These are phyloP conservation scores for Fusarium sp. DNA, from an alignment of 2,329 filamentous ascomycete genomes.

Conservation along the genomic window DNA sequence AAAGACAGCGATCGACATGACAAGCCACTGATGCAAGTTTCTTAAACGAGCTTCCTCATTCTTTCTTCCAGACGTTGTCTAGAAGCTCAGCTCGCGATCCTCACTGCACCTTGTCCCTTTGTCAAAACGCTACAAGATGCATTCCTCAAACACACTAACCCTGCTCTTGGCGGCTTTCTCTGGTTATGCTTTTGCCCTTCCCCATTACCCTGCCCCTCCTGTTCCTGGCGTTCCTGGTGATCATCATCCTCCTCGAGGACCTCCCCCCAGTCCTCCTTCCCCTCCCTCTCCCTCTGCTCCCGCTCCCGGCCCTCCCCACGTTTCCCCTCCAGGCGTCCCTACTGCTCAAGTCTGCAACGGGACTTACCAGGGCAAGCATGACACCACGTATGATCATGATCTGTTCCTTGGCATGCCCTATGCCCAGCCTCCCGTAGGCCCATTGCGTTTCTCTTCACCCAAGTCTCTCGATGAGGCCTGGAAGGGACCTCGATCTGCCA, in stretches of 20 bases:
- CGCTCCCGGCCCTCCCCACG: not conserved
- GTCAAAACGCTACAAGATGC: conserved; percentile 14
- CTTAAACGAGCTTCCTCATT: not conserved
- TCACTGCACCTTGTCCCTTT: not conserved
- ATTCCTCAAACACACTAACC: conserved; percentile 17
- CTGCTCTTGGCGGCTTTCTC: conserved; percentile 26
- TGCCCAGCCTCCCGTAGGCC: conserved; percentile 53
- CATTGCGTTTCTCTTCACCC: conserved; percentile 63
- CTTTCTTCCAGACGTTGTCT: conserved; percentile 2
- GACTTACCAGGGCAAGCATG: conserved; percentile 29
- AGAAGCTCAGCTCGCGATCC: not conserved
- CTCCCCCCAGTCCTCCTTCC: not conserved
- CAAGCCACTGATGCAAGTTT: conserved; percentile 1
- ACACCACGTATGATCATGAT: conserved; percentile 24
- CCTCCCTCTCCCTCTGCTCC: not conserved
- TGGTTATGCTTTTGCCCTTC: conserved; percentile 3
- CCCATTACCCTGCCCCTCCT: not conserved
- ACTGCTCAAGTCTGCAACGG: conserved; percentile 17
- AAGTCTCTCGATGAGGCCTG: conserved; percentile 59
- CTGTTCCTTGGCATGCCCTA: conserved; percentile 33
- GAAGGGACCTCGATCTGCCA: conserved; percentile 54
- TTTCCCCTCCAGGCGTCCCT: not conserved
- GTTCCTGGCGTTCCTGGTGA: not conserved
- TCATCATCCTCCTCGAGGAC: not conserved
- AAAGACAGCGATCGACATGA: conserved; percentile 13